Evolutionary conservation across 441 rosid genomes (phyloP), one percentile per base, ranked within the genome.

Genomic region (Aleurites moluccanus): DNA sequence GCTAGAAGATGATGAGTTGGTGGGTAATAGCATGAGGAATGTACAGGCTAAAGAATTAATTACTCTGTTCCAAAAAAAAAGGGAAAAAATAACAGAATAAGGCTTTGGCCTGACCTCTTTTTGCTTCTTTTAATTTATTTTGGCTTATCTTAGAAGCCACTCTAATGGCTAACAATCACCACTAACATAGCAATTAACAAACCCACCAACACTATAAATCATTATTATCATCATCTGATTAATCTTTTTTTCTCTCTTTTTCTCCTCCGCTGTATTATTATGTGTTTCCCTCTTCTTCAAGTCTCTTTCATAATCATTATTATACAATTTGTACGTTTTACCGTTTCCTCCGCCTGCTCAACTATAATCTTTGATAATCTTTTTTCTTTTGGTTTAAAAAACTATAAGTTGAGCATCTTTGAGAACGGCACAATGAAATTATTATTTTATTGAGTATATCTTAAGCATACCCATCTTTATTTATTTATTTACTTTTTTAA

Each of bases 71-170:
- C 20, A 78, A 74, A 35, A 63, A 63, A 77, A 0, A 55, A 9
- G 60, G 20, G 71, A 78, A 35, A 28, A 70, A 73, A 38, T 4
- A 38, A 38, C 40, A 38, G 7, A 38, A 9, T 0, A 77, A 76
- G 25, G 53, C 59, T 52, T 67, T 83, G 69, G 62, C 71, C 65
- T 73, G 59, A 49, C 49, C 68, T 30, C 40, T n/a, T 50, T 60
- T 47, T 67, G 75, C 67, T 73, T 75, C 21, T 70, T 75, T 77
- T 55, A 81, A 76, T 82, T 81, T 81, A 83, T 81, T 78, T 82
- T 81, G 50, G 82, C 91, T 90, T 88, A 72, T 78, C 92, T 88
- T 90, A 67, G 71, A 88, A 88, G 92, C 83, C 84, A 90, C 85
- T 83, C 83, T 78, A 40, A 15, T 68, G 14, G 40, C 66, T 74